These are phyloP conservation scores for Leishmania mexicana DNA, from an alignment of 208 protist genomes.

Conservation along the genomic window DNA sequence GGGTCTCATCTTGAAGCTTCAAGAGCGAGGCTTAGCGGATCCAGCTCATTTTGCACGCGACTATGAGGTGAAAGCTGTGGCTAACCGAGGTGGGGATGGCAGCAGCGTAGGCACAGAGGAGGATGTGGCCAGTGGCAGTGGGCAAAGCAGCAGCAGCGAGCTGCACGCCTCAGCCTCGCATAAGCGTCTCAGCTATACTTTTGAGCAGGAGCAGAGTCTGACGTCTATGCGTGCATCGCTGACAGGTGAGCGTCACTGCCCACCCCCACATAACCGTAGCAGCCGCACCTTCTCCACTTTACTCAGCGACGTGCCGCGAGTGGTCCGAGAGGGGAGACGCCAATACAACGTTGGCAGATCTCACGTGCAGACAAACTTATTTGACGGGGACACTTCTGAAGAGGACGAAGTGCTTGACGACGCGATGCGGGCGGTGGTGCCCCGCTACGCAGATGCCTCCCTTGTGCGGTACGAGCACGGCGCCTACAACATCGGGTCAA, in stretches of 20 bases:
- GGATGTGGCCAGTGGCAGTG: slow-evolving; percentile 8
- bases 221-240: not conserved
- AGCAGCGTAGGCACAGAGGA: slow-evolving; percentile 15
- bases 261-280: not conserved
- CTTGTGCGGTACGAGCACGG: slow-evolving; percentile 73
- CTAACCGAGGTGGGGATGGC: slow-evolving; percentile 16
- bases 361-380: slow-evolving; percentile 29
- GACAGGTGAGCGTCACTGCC: slow-evolving; percentile 1
- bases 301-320: slow-evolving; percentile 41
- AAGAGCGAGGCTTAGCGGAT: slow-evolving; percentile 60
- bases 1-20: slow-evolving; percentile 52
- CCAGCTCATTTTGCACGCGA: slow-evolving; percentile 52
- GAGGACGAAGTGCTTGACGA: slow-evolving; percentile 81
- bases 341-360: slow-evolving; percentile 84
- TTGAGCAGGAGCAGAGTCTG: slow-evolving; percentile 33
- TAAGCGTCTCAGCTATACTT: slow-evolving; percentile 18
- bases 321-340: slow-evolving; percentile 60
- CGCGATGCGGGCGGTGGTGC: slow-evolving; percentile 80
- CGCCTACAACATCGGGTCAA: slow-evolving; percentile 85
- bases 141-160: slow-evolving; percentile 24
- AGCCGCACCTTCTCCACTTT: slow-evolving; percentile 35
- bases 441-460: slow-evolving; percentile 52
- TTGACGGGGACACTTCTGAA: slow-evolving; percentile 46
- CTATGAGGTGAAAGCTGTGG: slow-evolving; percentile 28
- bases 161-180: slow-evolving; percentile 13